These are phyloP conservation scores for Talaromyces liani DNA, from an alignment of 495 filamentous ascomycete species.

Conservation along the genomic window DNA sequence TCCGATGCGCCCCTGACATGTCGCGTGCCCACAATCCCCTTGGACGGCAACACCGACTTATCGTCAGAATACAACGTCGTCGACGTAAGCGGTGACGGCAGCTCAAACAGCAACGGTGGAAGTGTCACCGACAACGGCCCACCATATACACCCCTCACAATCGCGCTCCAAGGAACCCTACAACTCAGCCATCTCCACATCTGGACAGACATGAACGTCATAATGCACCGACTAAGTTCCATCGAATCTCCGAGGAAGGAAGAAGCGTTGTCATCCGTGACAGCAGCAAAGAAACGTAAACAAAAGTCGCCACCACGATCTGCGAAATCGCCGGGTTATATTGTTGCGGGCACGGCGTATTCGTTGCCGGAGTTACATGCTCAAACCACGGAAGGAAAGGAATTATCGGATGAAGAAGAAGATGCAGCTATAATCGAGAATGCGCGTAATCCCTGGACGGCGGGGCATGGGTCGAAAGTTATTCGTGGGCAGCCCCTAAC, in stretches of 20 bases:
- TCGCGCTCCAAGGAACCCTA: slow-evolving; percentile 81
- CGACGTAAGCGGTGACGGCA: background rate
- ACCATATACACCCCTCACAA: slow-evolving; percentile 59
- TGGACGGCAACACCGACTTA: slow-evolving; percentile 21
- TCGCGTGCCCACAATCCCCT: slow-evolving; percentile 75
- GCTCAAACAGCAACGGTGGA: background rate
- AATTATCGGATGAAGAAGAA: slow-evolving; percentile 20
- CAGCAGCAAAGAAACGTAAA: background rate
- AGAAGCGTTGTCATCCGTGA: background rate
- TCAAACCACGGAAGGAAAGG: slow-evolving; percentile 30
- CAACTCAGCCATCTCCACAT: slow-evolving; percentile 89
- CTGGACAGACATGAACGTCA: slow-evolving; percentile 77
- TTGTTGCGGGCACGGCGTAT: slow-evolving; percentile 83
- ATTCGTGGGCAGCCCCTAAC: slow-evolving; percentile 83
- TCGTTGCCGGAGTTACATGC: slow-evolving; percentile 63
- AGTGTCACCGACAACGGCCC: slow-evolving; percentile 15
- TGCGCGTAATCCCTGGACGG: slow-evolving; percentile 38
- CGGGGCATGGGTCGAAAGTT: slow-evolving; percentile 49
- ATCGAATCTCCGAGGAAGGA: slow-evolving; percentile 17
- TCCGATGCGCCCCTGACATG: slow-evolving; percentile 90
- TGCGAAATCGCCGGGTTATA: slow-evolving; percentile 46
- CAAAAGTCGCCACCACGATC: slow-evolving; percentile 7
- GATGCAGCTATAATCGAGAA: slow-evolving; percentile 29
- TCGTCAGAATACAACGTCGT: slow-evolving; percentile 13
- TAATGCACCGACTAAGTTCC: slow-evolving; percentile 62